Evolutionary conservation across 2,329 filamentous ascomycete species (phyloP).

Genomic region (Diaporthe ampelina): DNA sequence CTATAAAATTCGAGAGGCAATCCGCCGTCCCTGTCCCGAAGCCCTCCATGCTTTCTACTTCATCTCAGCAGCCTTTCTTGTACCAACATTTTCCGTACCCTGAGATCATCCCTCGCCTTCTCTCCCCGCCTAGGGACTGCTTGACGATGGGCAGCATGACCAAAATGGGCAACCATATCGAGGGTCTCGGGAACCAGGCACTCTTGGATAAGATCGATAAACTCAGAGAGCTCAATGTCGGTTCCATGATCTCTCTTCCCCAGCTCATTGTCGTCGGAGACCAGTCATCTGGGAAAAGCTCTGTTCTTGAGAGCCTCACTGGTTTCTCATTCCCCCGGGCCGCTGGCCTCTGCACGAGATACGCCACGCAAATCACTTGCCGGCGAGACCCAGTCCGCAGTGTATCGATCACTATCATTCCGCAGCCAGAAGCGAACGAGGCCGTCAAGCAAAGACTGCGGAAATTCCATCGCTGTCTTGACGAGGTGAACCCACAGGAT

Average conservation of each 20-base stretch:
- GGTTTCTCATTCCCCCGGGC: conserved; percentile 62
- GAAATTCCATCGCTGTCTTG: conserved; percentile 52
- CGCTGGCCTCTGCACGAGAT: conserved; percentile 61
- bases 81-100: neutral
- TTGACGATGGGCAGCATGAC: conserved; percentile 7
- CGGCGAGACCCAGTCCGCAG: conserved; percentile 53
- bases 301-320: conserved; percentile 78
- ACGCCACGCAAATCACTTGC: conserved; percentile 62
- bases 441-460: conserved; percentile 45
- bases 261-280: conserved; percentile 88
- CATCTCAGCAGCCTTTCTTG: neutral
- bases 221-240: conserved; percentile 47
- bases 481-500: conserved; percentile 51
- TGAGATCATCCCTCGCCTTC: neutral
- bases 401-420: conserved; percentile 60
- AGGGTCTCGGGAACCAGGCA: conserved; percentile 43
- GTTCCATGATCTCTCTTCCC: conserved; percentile 46
- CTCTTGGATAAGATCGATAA: conserved; percentile 48
- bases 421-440: conserved; percentile 45
- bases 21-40: neutral
- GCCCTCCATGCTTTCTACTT: neutral
- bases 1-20: neutral
- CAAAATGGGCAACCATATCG: neutral
- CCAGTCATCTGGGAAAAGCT: conserved; percentile 89
- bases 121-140: neutral